Conservation (phyloP, 108 stramenopile species). For the Fragilaria crotonensis region DNA sequence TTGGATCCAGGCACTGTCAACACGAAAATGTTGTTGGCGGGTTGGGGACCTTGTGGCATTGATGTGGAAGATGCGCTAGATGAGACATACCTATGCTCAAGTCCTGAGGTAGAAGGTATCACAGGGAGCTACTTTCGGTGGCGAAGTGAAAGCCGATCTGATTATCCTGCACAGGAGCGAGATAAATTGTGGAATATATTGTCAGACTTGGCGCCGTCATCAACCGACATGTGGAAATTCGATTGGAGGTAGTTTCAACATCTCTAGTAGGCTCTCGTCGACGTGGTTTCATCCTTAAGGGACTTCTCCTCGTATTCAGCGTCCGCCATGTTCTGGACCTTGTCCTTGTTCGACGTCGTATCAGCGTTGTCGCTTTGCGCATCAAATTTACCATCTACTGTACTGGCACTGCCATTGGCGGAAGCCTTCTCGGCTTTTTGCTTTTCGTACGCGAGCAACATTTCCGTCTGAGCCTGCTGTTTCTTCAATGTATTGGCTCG, state of each 20-base stretch:
- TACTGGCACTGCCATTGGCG: neutral
- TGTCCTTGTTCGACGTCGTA: neutral
- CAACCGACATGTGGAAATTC: conserved; percentile 21
- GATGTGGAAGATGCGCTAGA: conserved; percentile 6
- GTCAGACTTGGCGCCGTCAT: conserved; percentile 19
- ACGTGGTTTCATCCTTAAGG: conserved; percentile 8
- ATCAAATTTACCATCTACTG: neutral
- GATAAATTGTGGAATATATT: conserved; percentile 24
- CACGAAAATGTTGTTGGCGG: conserved; percentile 88
- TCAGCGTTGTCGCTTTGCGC: neutral
- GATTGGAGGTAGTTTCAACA: neutral
- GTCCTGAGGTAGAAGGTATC: no score
- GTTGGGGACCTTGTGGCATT: conserved; percentile 90
- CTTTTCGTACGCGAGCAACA: neutral
- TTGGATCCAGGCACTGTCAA: conserved; percentile 93
- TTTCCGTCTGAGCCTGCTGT: conserved; percentile 16
- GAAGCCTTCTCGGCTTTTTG: neutral
- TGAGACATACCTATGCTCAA: no score
- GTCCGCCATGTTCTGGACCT: conserved; percentile 1
- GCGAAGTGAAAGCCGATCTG: no score
- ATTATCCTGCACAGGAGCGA: no score
- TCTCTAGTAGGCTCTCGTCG: conserved; percentile 4
- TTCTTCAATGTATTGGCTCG: conserved; percentile 51
- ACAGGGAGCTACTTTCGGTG: no score
- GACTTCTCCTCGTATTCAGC: conserved; percentile 16